These are phyloP conservation scores for Paecilomyces formosus DNA, from an alignment of 2,329 filamentous ascomycete species.

Conservation along the genomic window DNA sequence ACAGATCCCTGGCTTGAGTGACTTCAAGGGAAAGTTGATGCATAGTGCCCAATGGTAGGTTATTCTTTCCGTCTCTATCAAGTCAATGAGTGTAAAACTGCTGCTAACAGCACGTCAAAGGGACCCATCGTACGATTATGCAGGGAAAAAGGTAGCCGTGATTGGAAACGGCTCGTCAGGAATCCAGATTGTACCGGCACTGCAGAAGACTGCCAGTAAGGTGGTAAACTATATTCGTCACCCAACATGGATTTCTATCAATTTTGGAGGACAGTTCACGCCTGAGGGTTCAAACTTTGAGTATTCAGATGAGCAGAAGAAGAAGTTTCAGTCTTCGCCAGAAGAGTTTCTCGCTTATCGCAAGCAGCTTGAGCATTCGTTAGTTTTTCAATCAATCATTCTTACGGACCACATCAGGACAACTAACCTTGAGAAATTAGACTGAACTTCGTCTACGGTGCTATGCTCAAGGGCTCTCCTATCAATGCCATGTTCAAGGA, in stretches of 20 bases:
- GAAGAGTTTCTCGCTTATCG: constrained; percentile 12
- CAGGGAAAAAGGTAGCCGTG: constrained; percentile 21
- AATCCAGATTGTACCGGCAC: constrained; percentile 17
- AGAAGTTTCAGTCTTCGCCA: constrained; percentile 10
- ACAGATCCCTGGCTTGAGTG: constrained; percentile 18
- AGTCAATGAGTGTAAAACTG: background rate
- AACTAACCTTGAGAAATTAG: background rate
- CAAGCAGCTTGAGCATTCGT: constrained; percentile 15
- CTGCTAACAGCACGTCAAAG: background rate
- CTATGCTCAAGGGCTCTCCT: constrained; percentile 10
- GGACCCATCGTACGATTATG: constrained; percentile 16
- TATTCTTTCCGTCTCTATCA: background rate
- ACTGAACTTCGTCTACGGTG: constrained; percentile 7
- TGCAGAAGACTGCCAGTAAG: constrained; percentile 11
- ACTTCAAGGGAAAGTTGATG: constrained; percentile 26
- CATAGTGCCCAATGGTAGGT: constrained; percentile 30
- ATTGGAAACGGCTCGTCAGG: constrained; percentile 27
- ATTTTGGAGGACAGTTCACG: constrained; percentile 14
- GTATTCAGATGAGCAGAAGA: constrained; percentile 16
- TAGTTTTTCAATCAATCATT: constrained; percentile 1
- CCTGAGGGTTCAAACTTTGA: constrained; percentile 15
- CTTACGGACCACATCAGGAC: background rate
- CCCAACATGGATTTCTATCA: constrained; percentile 20
- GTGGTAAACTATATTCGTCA: constrained; percentile 22
- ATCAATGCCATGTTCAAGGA: background rate